Evolutionary conservation across 129 eudicot species (phyloP), one percentile per base, ranked within the genome.

Genomic region (Helianthus tuberosus): DNA sequence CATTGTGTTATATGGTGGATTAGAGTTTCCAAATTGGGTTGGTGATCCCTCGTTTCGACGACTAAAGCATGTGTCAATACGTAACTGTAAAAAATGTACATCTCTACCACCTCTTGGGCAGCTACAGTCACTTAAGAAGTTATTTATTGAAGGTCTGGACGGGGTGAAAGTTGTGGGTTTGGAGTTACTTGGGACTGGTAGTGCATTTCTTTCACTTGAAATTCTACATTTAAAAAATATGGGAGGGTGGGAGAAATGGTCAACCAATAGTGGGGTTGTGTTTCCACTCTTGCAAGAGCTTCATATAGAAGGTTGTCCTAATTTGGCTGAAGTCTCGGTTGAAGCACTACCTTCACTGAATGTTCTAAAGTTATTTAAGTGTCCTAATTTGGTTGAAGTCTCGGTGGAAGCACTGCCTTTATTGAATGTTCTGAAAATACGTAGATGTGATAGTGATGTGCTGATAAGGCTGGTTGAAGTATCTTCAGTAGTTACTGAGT

Each of bases 221-320:
- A 38, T 3, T 38, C 43, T 38, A 25, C 5, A 12, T 12, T 48
- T 68, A 47, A 1, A 47, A 16, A 5, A 43, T 17, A 44, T 66
- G 39, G 2, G 3, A 3, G 5, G 35, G 38, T 66, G 36, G 55
- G 55, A 66, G 41, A 7, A 0, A 66, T 66, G 71, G 55, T 66
- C 54, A 44, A 66, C 16, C 16, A 66, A 5, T 11, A 11, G 16
- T 20, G 15, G 53, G 5, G 35, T 15, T 65, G 53, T 9, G 36
- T 20, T 75, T 66, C 71, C 71, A 17, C 35, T 52, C 53, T 53
- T 66, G 20, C 16, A 17, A 44, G 38, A 20, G 16, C 54, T 66
- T 66, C 5, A 3, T 1, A 3, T 66, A 17, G 16, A 46, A 5
- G 3, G 12, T 10, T 46, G 71, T 23, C 39, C 20, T 2, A 46